Evolutionary conservation across 2,329 filamentous ascomycete species (phyloP), one percentile per base, ranked within the genome.

Genomic region (Pleomassaria siparia): DNA sequence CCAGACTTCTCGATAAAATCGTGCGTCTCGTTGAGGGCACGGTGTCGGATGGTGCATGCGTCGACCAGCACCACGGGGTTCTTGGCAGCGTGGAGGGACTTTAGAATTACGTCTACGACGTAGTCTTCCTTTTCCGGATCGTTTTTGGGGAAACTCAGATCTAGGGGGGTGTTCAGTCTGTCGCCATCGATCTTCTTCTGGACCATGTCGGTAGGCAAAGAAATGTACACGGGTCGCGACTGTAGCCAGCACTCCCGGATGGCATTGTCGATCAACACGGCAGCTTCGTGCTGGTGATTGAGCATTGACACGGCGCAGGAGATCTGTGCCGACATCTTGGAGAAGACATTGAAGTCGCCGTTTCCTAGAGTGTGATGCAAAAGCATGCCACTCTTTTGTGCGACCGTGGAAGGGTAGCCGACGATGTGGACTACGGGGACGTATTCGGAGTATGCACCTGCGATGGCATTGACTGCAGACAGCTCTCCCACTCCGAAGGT

Each of bases 171-270:
- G n/a, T 85, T 79, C 11, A 95, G 78, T 7, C 85, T 77, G 39
- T 81, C 79, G 28, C 88, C 89, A 64, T 92, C 86, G 20, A 95
- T 75, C 71, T 91, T 88, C 67, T 84, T 81, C 57, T 84, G 75
- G 9, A 88, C 84, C 78, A 94, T 87, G 65, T 95, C 89, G 13
- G 87, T 89, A 2, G 91, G 89, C 8, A 95, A 76, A 65, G 86
- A 86, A 59, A 95, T 84, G 71, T 95, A 95, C 41, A 95, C 88
- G 2, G 91, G 91, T 16, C 87, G 81, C 51, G 85, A 89, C 47
- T 81, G 77, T 36, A 89, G 71, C 74, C 82, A 89, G 67, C 89
- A 94, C 71, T 90, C 80, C 25, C 81, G 81, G 22, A 95, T 79
- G 3, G 87, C 83, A 60, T 88, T 80, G 67, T 95, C 91, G 58